Base-by-base conservation (phyloP, 2,329 filamentous ascomycete species). In the Malbranchea zuffiana region DNA sequence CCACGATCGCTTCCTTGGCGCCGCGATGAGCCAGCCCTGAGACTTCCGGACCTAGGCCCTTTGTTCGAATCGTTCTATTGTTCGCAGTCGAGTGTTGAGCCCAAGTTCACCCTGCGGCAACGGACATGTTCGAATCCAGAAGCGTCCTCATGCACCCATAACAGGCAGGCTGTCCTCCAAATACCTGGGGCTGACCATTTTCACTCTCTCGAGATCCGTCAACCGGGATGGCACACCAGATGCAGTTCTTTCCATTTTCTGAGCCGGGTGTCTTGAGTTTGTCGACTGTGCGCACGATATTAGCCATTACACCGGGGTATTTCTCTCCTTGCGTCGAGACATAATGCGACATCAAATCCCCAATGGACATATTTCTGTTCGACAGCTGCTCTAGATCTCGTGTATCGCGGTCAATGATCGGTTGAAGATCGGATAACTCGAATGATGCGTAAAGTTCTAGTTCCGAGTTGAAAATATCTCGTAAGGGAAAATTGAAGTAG, bases 241-340 rank as follows among this genome's bases (percentile, higher is more conserved):
- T 68, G 50, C 85, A 92, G 32, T 49, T 49, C 16, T 47, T 47
- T 10, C 52, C 54, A 29, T 46, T 53, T 13, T 50, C 51, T 5
- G 55, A 47, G 31, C 48, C 49, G 15, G 63, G 48, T 0, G 65
- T 55, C 30, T 77, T 67, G 26, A 96, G 68, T 60, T 92, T 94
- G 35, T 77, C 79, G n/a, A 82, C 80, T 21, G 88, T 98, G 44
- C 85, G 76, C 4, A 95, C 88, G 6, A 98, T 90, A 55, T 98
- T 98, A 20, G 87, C 81, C 47, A 98, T 87, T 39, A 96, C 85
- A 38, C 82, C 84, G 3, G 87, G 83, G 52, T 92, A 95, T 41
- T 80, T 81, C 46, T 76, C 74, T 55, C 94, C 87, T 11, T 94
- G 84, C 26, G 77, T 80, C 47, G 76, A 74, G 52, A 98, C 94